phyloP scores from a whole-genome alignment of 148 eudicot species.

The Vaccinium darrowii region DNA sequence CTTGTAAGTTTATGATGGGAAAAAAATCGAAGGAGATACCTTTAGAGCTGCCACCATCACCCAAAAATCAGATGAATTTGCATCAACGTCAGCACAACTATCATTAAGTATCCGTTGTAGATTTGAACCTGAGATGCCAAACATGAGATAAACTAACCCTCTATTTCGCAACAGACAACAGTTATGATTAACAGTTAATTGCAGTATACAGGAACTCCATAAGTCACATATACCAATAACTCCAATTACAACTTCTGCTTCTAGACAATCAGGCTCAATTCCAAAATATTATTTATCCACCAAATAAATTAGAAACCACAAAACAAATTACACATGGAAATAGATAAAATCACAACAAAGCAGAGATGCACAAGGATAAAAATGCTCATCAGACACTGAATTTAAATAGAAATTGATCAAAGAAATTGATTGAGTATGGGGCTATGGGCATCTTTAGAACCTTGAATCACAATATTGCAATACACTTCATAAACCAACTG shows the following conservation, averaged over 20 bases:
- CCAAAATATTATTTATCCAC: background rate
- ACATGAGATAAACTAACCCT: background rate
- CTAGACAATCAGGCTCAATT: background rate
- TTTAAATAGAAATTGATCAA: conserved; percentile 4
- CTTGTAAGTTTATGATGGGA: background rate
- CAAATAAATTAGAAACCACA: background rate
- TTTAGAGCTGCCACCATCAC: conserved; percentile 94
- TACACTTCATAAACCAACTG: background rate
- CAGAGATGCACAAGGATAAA: conserved; percentile 1
- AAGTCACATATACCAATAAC: conserved; percentile 2
- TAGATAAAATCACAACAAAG: background rate
- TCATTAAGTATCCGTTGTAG: conserved; percentile 65
- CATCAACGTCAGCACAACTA: conserved; percentile 66
- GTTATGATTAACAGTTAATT: background rate
- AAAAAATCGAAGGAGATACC: conserved; percentile 38
- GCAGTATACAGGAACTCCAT: conserved; percentile 1
- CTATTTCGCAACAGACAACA: background rate
- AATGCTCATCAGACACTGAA: background rate
- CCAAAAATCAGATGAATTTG: conserved; percentile 85
- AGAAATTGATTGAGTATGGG: background rate
- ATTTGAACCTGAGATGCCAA: conserved; percentile 52
- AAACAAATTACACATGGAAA: background rate
- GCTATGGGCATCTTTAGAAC: background rate
- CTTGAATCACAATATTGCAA: background rate
- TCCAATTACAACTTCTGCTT: background rate